These are phyloP conservation scores for Salvia sclarea DNA, from an alignment of 305 asterid species.

Conservation along the genomic window DNA sequence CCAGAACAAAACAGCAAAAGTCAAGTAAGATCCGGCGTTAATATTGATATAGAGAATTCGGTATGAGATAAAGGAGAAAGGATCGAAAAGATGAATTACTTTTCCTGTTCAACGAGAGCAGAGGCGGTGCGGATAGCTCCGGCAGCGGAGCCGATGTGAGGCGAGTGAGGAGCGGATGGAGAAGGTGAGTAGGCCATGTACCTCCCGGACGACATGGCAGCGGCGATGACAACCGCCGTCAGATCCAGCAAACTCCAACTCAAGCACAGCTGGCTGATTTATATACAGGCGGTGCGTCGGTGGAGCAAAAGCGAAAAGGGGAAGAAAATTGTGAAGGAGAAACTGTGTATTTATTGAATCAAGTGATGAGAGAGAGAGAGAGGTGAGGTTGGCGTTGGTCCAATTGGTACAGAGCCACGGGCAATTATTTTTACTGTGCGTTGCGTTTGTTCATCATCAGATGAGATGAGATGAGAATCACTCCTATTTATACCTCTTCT, in stretches of 20 bases:
- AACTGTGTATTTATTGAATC: constrained; percentile 43
- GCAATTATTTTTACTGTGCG: constrained; percentile 22
- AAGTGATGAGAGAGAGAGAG: constrained; percentile 22
- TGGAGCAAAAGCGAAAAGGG: constrained; percentile 26
- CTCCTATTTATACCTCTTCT: constrained; percentile 24
- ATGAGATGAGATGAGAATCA: constrained; percentile 24
- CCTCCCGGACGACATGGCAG: constrained; percentile 49
- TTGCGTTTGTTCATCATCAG: constrained; percentile 10
- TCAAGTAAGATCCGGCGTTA: constrained; percentile 31
- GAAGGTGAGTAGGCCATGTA: constrained; percentile 48
- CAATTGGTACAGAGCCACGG: constrained; percentile 11
- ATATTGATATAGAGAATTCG: no score
- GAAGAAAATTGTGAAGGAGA: constrained; percentile 25
- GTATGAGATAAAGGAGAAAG: background rate
- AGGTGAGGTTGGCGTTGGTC: constrained; percentile 24
- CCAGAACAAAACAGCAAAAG: constrained; percentile 1
- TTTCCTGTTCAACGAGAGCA: constrained; percentile 54
- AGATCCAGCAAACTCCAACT: constrained; percentile 35
- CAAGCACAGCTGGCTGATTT: constrained; percentile 33
- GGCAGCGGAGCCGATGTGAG: constrained; percentile 41
- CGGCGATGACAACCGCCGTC: constrained; percentile 30
- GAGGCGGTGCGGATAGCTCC: constrained; percentile 55
- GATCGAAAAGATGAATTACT: constrained; percentile 34
- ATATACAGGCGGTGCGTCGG: constrained; percentile 37
- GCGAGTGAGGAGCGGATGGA: constrained; percentile 48